Evolutionary conservation across 495 filamentous ascomycete species (phyloP).

Genomic region (Cryomyces minteri): DNA sequence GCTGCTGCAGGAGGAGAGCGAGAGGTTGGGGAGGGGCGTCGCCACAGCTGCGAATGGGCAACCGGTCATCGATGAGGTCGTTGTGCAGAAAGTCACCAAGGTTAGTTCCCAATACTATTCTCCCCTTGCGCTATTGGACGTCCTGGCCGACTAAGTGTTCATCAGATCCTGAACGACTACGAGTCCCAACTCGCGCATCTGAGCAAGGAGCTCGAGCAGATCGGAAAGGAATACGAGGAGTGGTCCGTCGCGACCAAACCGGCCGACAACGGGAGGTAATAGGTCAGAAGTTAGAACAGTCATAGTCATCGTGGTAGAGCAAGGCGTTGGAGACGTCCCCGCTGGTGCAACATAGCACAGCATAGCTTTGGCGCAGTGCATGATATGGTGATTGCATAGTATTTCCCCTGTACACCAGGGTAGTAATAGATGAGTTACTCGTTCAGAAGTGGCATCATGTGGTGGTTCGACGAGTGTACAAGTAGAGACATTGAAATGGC

Average conservation of each 20-base stretch:
- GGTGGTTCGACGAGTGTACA: too few species aligned
- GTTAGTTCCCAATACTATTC: conserved; percentile 26
- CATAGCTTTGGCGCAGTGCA: too few species aligned
- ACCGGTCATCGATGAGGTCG: conserved; percentile 53
- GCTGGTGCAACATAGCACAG: too few species aligned
- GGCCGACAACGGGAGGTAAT: conserved; percentile 18
- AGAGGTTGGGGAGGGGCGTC: conserved; percentile 33
- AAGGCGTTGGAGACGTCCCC: too few species aligned
- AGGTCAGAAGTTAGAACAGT: conserved; percentile 11
- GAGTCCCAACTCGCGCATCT: conserved; percentile 74
- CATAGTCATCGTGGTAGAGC: neutral
- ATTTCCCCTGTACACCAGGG: too few species aligned
- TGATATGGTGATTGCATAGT: too few species aligned
- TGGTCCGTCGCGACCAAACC: conserved; percentile 31
- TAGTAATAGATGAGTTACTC: too few species aligned
- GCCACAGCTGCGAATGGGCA: conserved; percentile 27
- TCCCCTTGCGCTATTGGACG: too few species aligned
- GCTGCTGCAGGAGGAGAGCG: conserved; percentile 60
- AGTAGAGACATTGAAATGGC: too few species aligned
- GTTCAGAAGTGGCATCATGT: too few species aligned
- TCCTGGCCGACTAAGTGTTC: too few species aligned
- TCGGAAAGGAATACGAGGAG: conserved; percentile 61
- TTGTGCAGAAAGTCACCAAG: conserved; percentile 68
- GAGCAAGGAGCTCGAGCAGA: conserved; percentile 58
- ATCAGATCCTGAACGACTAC: conserved; percentile 76